phyloP scores from a whole-genome alignment of 768 basidiomycete genomes.

The Hypholoma fasciculare region DNA sequence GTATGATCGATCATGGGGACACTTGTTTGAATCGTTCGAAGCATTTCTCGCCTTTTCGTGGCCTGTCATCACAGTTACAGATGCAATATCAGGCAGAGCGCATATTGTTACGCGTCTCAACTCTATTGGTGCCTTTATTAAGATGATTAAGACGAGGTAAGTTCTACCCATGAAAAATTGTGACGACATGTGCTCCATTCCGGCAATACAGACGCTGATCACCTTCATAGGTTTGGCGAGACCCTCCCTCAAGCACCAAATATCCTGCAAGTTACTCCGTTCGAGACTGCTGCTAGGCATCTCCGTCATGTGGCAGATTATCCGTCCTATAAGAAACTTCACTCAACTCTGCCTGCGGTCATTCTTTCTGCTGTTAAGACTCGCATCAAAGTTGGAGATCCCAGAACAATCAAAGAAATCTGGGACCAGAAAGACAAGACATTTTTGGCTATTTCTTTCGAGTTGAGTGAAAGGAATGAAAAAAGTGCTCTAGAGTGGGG shows the following conservation, averaged over 20 bases:
- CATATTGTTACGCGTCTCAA: slow-evolving; percentile 80
- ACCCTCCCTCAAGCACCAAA: slow-evolving; percentile 72
- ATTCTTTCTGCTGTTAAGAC: slow-evolving; percentile 63
- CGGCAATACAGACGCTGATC: neutral
- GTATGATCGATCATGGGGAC: slow-evolving; percentile 82
- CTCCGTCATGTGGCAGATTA: slow-evolving; percentile 72
- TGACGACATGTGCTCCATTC: neutral
- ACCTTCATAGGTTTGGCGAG: slow-evolving; percentile 66
- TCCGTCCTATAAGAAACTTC: slow-evolving; percentile 64
- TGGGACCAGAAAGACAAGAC: slow-evolving; percentile 75
- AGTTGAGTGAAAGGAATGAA: slow-evolving; percentile 72
- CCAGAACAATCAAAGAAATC: slow-evolving; percentile 59
- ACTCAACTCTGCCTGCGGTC: slow-evolving; percentile 70
- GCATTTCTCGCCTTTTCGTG: slow-evolving; percentile 81
- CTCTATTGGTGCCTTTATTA: slow-evolving; percentile 72
- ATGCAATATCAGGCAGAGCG: slow-evolving; percentile 65
- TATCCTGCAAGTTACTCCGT: slow-evolving; percentile 65
- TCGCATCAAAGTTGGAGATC: slow-evolving; percentile 67
- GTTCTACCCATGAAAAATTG: neutral
- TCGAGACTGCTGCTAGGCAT: slow-evolving; percentile 68
- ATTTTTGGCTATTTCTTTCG: slow-evolving; percentile 74
- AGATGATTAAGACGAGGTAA: slow-evolving; percentile 84
- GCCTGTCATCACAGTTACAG: slow-evolving; percentile 80
- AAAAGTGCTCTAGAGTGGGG: slow-evolving; percentile 77
- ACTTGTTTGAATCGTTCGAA: slow-evolving; percentile 76